Percentiles rank a stretch among this genome's conserved stretches.
These are phyloP conservation scores for Dysphania ambrosioides DNA, from an alignment of 148 eudicot genomes.

Conservation along the genomic window DNA sequence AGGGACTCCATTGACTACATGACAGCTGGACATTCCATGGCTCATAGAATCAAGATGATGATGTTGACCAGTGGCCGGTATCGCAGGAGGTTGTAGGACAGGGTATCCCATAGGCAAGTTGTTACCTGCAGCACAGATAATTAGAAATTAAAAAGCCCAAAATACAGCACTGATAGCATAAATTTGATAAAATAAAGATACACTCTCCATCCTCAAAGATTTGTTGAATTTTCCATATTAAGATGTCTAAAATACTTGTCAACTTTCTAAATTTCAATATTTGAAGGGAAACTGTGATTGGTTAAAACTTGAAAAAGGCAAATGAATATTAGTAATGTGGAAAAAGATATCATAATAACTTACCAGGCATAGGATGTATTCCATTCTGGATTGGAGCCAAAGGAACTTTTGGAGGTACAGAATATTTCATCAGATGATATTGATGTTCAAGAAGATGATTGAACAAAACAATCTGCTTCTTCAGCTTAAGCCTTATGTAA, in stretches of 20 bases:
- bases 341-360: not conserved
- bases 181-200: not conserved
- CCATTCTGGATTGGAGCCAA: conserved; percentile 94
- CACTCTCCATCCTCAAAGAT: not conserved
- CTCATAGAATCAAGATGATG: conserved; percentile 82
- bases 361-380: conserved; percentile 89
- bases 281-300: not conserved
- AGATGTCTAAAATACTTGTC: not conserved
- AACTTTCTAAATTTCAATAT: not conserved
- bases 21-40: conserved; percentile 70
- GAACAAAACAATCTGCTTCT: conserved; percentile 92
- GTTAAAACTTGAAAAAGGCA: not conserved
- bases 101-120: conserved; percentile 99
- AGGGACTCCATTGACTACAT: conserved; percentile 95
- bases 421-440: conserved; percentile 71
- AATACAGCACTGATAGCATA: not conserved
- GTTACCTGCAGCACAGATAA: conserved; percentile 71
- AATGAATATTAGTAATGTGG: not conserved
- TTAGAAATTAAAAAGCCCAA: conserved; percentile 32
- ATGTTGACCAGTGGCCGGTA: conserved; percentile 83
- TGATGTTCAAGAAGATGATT: conserved; percentile 94
- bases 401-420: conserved; percentile 82
- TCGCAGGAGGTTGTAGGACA: conserved; percentile 72
- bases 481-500: conserved; percentile 90
- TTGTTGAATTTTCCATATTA: not conserved